Base-by-base conservation (phyloP, 148 eudicot genomes). In the Polygonum aviculare region DNA sequence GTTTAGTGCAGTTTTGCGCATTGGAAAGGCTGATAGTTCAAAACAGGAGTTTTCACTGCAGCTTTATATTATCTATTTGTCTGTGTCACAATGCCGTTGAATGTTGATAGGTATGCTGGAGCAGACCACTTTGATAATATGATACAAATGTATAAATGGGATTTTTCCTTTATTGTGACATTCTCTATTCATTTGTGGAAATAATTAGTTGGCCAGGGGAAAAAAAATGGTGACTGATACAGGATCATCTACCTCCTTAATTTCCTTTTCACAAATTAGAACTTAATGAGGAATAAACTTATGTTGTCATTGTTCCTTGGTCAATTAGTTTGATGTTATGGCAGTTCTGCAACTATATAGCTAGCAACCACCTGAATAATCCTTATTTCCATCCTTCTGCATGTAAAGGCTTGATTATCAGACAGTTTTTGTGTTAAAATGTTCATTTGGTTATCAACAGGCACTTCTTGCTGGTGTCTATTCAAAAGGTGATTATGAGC, bases 401-500 rank as follows among this genome's bases (percentile, higher is more conserved):
- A 67, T 67, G 72, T 67, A 36, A 36, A 67, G 44, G 44, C 72
- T 67, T 36, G 44, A 14, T 35, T 67, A 16, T 26, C 15, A 12
- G 72, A 65, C 19, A 67, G 44, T 67, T 67, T 38, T 67, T 7
- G n/a, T 38, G 11, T 15, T 67, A 19, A 36, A 3, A 36, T 33
- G 44, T 15, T 67, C 19, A 67, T 35, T 67, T 67, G 72, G 45
- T 67, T 44, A 44, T 31, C 60, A 18, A 72, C 85, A 94, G 98
- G 87, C 98, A 77, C 84, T 94, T 82, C 93, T 94, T 77, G 98
- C 98, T 45, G 84, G 88, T 83, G 85, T 69, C 47, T 92, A 88
- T 81, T 89, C 96, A 22, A 86, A 84, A 82, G 91, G 90, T 69
- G 85, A 92, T 67, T 94, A 90, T 78, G 81, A 76, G 51, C 83